Percentiles rank a stretch among this genome's conserved stretches.
These are phyloP conservation scores for Dacryopinax primogenitus DNA, from an alignment of 768 basidiomycete species.

Conservation along the genomic window DNA sequence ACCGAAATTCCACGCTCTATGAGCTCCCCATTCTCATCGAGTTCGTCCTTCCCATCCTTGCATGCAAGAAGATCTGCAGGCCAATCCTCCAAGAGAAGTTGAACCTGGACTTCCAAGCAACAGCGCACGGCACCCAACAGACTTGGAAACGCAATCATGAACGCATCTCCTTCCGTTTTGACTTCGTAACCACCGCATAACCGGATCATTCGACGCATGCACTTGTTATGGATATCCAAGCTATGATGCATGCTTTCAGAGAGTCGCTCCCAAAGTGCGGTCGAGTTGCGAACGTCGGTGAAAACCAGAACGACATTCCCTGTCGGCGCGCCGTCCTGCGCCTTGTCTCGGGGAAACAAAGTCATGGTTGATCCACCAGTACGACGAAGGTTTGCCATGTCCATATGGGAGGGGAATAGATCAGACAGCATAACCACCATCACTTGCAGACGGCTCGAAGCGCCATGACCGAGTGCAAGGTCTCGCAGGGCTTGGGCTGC, in stretches of 20 bases:
- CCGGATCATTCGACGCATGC: constrained; percentile 73
- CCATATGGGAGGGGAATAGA: constrained; percentile 40
- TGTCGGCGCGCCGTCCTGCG: constrained; percentile 67
- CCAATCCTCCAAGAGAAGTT: constrained; percentile 74
- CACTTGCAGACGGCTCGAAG: constrained; percentile 88
- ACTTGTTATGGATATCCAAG: constrained; percentile 76
- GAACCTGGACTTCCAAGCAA: constrained; percentile 73
- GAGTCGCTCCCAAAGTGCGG: constrained; percentile 90
- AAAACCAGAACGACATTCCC: constrained; percentile 90
- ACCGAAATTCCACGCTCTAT: constrained; percentile 83
- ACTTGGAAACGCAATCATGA: constrained; percentile 95
- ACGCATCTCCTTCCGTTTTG: constrained; percentile 98
- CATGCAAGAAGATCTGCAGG: constrained; percentile 86
- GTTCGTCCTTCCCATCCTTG: constrained; percentile 73
- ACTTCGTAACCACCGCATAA: constrained; percentile 95
- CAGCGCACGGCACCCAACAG: constrained; percentile 79
- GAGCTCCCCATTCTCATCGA: constrained; percentile 49
- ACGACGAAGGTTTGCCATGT: constrained; percentile 14
- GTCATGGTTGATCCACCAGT: constrained; percentile 37
- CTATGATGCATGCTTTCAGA: constrained; percentile 80
- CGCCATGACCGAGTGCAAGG: constrained; percentile 92
- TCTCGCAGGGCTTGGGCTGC: constrained; percentile 95
- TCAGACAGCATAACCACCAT: constrained; percentile 86
- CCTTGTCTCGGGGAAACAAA: constrained; percentile 39
- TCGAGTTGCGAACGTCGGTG: constrained; percentile 96